These are phyloP conservation scores for Ilyonectria destructans DNA, from an alignment of 2,329 filamentous ascomycete species.

Conservation along the genomic window DNA sequence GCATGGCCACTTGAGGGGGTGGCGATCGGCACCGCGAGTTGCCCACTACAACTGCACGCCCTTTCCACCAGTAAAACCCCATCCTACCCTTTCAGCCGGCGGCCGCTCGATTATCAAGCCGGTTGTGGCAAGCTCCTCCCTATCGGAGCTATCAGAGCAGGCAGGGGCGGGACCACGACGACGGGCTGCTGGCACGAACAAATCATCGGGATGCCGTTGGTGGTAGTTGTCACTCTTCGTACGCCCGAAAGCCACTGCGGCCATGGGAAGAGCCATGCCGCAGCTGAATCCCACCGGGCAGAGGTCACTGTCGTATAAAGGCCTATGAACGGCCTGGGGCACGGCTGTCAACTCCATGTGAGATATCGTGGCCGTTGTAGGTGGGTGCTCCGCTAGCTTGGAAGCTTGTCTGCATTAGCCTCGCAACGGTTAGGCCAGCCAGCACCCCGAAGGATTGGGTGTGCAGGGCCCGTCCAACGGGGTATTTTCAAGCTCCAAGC, in stretches of 20 bases:
- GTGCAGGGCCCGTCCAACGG: conserved; percentile 17
- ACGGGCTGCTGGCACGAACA: not conserved
- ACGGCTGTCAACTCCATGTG: conserved; percentile 9
- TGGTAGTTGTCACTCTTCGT: conserved; percentile 16
- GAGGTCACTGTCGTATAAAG: not conserved
- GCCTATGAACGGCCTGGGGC: conserved; percentile 2
- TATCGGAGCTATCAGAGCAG: conserved; percentile 22
- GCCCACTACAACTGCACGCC: conserved; percentile 1
- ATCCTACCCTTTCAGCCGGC: conserved; percentile 24
- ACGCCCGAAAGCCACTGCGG: conserved; percentile 2
- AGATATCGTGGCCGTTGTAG: conserved; percentile 3
- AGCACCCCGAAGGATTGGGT: not conserved
- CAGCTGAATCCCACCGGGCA: conserved; percentile 2
- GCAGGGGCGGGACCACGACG: not conserved
- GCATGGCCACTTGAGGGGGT: conserved; percentile 26
- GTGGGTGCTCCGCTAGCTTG: not conserved
- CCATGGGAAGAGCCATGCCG: conserved; percentile 13
- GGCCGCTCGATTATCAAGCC: conserved; percentile 25
- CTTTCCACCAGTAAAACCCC: conserved; percentile 28
- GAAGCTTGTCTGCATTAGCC: conserved; percentile 10
- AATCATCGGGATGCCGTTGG: conserved; percentile 7
- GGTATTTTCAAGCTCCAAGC: conserved; percentile 15
- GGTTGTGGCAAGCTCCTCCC: conserved; percentile 18
- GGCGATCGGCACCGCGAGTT: conserved; percentile 17
- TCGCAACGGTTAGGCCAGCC: not conserved